These are phyloP conservation scores for Xylaria venustula DNA, from an alignment of 495 filamentous ascomycete species.

Conservation along the genomic window DNA sequence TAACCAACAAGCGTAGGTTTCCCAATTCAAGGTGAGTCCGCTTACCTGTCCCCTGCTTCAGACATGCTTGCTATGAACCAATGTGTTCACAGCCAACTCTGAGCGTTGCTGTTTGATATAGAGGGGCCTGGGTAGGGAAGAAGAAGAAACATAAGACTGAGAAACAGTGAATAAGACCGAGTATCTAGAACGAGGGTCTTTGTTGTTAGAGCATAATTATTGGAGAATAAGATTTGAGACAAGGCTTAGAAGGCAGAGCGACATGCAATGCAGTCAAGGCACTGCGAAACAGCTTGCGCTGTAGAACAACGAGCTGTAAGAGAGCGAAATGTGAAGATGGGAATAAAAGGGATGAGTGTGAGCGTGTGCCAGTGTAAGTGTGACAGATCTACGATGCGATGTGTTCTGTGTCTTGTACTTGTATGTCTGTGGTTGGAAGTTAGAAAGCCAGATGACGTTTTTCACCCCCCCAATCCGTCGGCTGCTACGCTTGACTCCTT, in stretches of 20 bases:
- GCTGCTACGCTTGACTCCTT: neutral
- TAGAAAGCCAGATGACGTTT: constrained; percentile 10
- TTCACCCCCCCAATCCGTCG: neutral
- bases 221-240: neutral
- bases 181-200: neutral
- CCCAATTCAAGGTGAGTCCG: neutral
- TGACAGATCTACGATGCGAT: neutral
- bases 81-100: neutral
- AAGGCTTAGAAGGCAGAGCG: neutral
- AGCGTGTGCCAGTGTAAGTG: neutral
- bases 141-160: neutral
- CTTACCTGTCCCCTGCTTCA: constrained; percentile 44
- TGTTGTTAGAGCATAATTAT: neutral
- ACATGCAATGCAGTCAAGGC: neutral
- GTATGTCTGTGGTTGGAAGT: neutral
- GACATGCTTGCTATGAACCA: constrained; percentile 34
- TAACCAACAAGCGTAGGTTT: neutral
- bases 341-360: neutral
- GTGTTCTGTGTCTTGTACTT: neutral
- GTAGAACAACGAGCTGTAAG: neutral
- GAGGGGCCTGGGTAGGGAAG: neutral
- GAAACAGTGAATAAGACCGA: neutral
- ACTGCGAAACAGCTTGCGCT: neutral
- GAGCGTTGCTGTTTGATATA: neutral
- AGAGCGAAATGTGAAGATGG: neutral